These are phyloP conservation scores for Albifimbria verrucaria DNA, from an alignment of 2,329 filamentous ascomycete genomes.

Conservation along the genomic window DNA sequence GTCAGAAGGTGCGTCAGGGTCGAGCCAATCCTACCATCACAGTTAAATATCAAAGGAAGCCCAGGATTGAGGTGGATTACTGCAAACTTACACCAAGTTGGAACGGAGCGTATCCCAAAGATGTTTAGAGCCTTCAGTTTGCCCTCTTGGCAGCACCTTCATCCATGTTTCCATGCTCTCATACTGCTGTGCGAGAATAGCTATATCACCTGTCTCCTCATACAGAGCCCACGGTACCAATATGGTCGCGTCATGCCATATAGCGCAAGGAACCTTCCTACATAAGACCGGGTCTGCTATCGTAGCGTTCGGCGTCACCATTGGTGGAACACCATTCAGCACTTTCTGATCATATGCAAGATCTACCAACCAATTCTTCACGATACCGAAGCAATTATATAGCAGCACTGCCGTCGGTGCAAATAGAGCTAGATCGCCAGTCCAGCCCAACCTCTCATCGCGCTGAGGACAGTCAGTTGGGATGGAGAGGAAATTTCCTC, in stretches of 20 bases:
- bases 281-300: neutral
- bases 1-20: slow-evolving; percentile 36
- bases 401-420: slow-evolving; percentile 46
- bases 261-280: slow-evolving; percentile 15
- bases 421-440: slow-evolving; percentile 46
- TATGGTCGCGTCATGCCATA: slow-evolving; percentile 39
- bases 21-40: slow-evolving; percentile 37
- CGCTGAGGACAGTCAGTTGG: slow-evolving; percentile 55
- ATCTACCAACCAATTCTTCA: slow-evolving; percentile 23
- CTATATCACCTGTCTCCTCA: slow-evolving; percentile 29
- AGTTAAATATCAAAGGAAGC: neutral
- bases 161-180: slow-evolving; percentile 34
- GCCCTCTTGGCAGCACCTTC: slow-evolving; percentile 21
- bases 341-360: slow-evolving; percentile 1
- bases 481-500: slow-evolving; percentile 53
- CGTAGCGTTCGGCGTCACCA: slow-evolving; percentile 2
- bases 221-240: slow-evolving; percentile 35
- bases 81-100: slow-evolving; percentile 21
- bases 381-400: slow-evolving; percentile 51
- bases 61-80: slow-evolving; percentile 32
- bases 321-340: neutral
- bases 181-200: slow-evolving; percentile 31
- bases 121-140: slow-evolving; percentile 26
- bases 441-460: slow-evolving; percentile 53
- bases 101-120: slow-evolving; percentile 31